Base-by-base conservation (phyloP, 768 basidiomycete genomes). In the Amanita subjunquillea region DNA sequence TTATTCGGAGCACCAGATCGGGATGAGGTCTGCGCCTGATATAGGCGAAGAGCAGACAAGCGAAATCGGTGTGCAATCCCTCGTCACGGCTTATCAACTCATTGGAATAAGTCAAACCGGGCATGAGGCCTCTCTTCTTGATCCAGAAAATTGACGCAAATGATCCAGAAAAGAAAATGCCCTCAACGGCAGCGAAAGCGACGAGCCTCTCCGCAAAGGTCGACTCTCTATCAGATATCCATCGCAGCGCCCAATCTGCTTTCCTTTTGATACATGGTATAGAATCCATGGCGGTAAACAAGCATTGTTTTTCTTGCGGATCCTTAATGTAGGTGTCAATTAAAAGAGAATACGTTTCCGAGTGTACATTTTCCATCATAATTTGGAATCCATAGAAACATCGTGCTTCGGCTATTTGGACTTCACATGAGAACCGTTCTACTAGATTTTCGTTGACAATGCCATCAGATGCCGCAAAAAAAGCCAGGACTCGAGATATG, bases 301-400 rank as follows among this genome's bases (percentile, higher is more conserved):
- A 84, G 61, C 82, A 83, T 32, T 82, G 79, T 38, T 91, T 83
- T 61, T 91, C 72, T 1, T 65, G 72, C 3, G 82, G 65, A 55
- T 98, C 94, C 62, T 88, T 91, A 70, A 98, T 91, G 66, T 96
- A 97, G 2, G 86, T 90, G 66, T 98, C 93, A 64, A 98, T 96
- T 59, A 98, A 82, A 37, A 98, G 82, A 0, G 95, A 98, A 69
- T 98, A 97, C 0, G 95, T 95, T 65, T 98, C 94, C 3, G 93
- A 94, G 68, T 98, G 94, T 47, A 97, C 84, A 64, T 98, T 98
- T 62, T 98, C 94, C 85, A 96, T 97, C 94, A 96, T 96, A 62
- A 97, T 92, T 64, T 98, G 94, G 73, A 96, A 97, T 10, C 94
- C 94, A 62, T 97, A 98, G 71, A 98, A 98, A 65, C 90, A 96